Base-by-base conservation (phyloP, 805 yeast species). In the Candida yuanshanica region DNA sequence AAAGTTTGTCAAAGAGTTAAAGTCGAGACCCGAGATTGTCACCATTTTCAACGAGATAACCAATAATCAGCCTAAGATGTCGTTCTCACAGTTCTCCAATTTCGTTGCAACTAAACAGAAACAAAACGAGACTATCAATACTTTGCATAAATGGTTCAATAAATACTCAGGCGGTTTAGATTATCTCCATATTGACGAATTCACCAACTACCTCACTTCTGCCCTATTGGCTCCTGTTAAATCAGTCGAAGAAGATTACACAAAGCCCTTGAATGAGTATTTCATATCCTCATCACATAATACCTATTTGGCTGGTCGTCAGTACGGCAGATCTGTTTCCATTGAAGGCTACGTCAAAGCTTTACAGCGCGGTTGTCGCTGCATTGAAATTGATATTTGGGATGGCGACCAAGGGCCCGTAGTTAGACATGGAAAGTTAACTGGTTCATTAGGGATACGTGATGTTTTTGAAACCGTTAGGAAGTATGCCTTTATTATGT, bases 381-480 rank as follows among this genome's bases (percentile, higher is more conserved):
- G 96, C 47, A 70, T 93, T n/a, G 99, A 93, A 56, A 79, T 93
- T 32, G 99, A 93, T 60, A 70, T 93, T 17, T 93, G 99, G 99
- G 96, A 91, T 64, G 85, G 82, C 18, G 79, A 75, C 25, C 61
- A 64, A 11, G 90, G 83, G 0, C 99, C 99, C 0, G 75, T 86
- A 0, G 96, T 93, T 0, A 83, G 84, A 22, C 99, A 93, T 61
- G 99, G 99, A 0, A 78, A 95, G 0, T 76, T 93, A 47, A 87
- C 98, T 0, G 70, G 81, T 0, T 76, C 91, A 1, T 76, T 91
- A 10, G 75, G 79, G 2, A 72, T 91, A 23, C 59, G 66, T 10
- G 81, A 80, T 48, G 97, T 89, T 3, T 61, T 88, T 4, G 75
- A 74, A 29, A 77, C 88, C 0, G 77, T 95, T 10, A 73, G 81